Base-by-base conservation (phyloP, 2,329 filamentous ascomycete genomes). In the Ophiostoma himal-ulmi region DNA sequence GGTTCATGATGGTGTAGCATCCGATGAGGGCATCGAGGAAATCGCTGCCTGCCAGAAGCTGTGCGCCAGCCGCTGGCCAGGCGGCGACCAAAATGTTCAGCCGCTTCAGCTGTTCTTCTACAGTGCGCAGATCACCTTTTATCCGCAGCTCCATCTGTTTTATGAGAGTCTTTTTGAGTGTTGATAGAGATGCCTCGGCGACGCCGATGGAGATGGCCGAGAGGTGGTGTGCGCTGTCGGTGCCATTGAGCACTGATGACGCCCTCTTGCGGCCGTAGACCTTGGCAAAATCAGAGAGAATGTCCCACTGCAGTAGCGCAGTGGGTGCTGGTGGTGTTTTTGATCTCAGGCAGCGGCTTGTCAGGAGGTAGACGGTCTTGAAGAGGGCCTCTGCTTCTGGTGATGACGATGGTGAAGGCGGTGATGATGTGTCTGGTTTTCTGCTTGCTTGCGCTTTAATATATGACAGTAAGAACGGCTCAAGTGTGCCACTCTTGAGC, bases 31-130 rank as follows among this genome's bases (percentile, higher is more conserved):
- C 88, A 77, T 97, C 94, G 26, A 97, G 79, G 75, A 95, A 94
- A 79, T 97, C 94, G 68, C 91, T 93, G 0, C 94, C 94, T 0
- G 91, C 91, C 75, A 96, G 86, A 75, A 97, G 89, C 74, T 91
- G 82, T 1, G 82, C 80, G 26, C 85, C 85, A 0, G 83, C 81
- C 26, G 83, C 81, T 0, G 87, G 82, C 5, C 89, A 92, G 7
- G 82, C 82, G 74, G 87, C 84, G 5, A 93, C 80, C 4, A 94
- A 80, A 68, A 87, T 83, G 71, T 88, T 91, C n/a, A 92, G 76
- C 11, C 81, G 81, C 66, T 83, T 82, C 41, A 93, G 80, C 0
- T 81, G 81, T 1, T 78, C 77, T 75, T 91, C 87, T 0, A 87
- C 82, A 7, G 80, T 78, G 54, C 83, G 83, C 4, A 89, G 79